Conservation (phyloP, 2,329 filamentous ascomycete genomes). For the Trichoderma aggressivum region DNA sequence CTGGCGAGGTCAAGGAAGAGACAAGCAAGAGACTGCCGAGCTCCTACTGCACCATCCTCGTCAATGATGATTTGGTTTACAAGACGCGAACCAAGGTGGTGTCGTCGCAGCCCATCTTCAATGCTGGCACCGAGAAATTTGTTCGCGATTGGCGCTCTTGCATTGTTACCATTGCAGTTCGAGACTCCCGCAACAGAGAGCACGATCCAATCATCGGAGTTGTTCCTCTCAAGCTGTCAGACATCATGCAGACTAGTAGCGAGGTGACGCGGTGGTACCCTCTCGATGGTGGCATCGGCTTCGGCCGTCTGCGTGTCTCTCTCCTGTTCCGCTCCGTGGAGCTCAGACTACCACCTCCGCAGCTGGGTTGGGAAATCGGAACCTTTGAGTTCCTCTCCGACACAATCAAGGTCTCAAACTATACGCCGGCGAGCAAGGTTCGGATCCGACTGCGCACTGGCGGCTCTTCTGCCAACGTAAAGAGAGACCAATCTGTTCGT, state of each 20-base stretch:
- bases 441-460: conserved; percentile 81
- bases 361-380: conserved; percentile 92
- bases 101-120: conserved; percentile 93
- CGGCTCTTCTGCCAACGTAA: conserved; percentile 71
- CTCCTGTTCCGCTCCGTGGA: conserved; percentile 88
- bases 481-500: conserved; percentile 58
- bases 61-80: conserved; percentile 87
- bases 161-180: conserved; percentile 82
- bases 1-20: conserved; percentile 84
- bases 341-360: conserved; percentile 74
- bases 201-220: conserved; percentile 94
- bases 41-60: conserved; percentile 87
- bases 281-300: conserved; percentile 90
- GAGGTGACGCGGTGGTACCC: conserved; percentile 92
- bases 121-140: conserved; percentile 91
- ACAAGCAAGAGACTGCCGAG: conserved; percentile 75
- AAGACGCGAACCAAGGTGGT: conserved; percentile 94
- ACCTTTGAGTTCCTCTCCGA: conserved; percentile 84
- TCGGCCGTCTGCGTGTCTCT: conserved; percentile 83
- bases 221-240: conserved; percentile 80
- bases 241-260: conserved; percentile 82
- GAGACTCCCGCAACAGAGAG: conserved; percentile 83
- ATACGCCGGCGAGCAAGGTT: conserved; percentile 61
- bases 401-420: conserved; percentile 62
- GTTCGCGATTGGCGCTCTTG: conserved; percentile 88